Conservation (phyloP, 345 rosid species). For the Salix dunnii region DNA sequence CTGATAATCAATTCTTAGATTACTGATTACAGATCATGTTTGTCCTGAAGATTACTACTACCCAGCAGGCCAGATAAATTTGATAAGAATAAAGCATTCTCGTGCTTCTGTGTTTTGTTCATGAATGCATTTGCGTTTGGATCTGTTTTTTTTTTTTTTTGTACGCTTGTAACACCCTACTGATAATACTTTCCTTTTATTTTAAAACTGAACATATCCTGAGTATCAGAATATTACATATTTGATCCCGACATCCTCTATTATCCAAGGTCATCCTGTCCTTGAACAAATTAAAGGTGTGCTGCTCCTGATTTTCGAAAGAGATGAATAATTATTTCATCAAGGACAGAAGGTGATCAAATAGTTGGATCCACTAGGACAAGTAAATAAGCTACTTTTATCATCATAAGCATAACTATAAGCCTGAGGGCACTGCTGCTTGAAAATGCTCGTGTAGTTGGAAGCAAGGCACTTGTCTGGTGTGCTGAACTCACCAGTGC, state of each 20-base stretch:
- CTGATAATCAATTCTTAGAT: background rate
- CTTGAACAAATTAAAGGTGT: background rate
- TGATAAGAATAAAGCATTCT: background rate
- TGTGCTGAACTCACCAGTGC: slow-evolving; percentile 38
- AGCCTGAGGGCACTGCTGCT: slow-evolving; percentile 41
- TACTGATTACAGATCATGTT: background rate
- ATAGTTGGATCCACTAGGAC: slow-evolving; percentile 32
- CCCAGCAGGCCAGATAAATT: background rate
- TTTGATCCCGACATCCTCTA: background rate
- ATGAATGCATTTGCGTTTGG: background rate
- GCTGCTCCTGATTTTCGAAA: background rate
- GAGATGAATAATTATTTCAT: background rate
- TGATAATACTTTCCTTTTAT: background rate
- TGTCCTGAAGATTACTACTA: background rate
- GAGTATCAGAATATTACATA: background rate
- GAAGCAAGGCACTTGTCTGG: slow-evolving; percentile 48
- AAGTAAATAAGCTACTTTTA: slow-evolving; percentile 39
- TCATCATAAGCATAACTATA: slow-evolving; percentile 56
- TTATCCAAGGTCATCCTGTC: no score
- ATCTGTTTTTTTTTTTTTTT: background rate
- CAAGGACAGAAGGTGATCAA: slow-evolving; percentile 32
- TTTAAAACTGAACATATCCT: background rate
- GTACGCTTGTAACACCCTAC: background rate
- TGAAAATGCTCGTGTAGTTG: slow-evolving; percentile 41
- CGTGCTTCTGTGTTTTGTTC: background rate